Conservation (phyloP, 306 rosid species). For the Sechiopsis laciniata region DNA sequence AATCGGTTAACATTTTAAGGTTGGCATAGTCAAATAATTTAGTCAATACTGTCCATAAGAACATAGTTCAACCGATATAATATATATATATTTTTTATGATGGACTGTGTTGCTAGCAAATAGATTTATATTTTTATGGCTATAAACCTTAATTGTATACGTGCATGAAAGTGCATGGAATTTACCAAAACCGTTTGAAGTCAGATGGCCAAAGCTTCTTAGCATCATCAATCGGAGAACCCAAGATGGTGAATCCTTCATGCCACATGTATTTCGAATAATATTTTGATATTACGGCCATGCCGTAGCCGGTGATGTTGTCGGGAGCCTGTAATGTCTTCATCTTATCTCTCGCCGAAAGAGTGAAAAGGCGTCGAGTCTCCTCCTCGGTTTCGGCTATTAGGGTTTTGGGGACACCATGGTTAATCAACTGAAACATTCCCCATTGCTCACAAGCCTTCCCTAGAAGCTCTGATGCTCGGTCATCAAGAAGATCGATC, state of each 20-base stretch:
- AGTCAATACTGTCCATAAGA: too few species aligned
- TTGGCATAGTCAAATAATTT: too few species aligned
- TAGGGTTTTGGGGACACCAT: constrained; percentile 33
- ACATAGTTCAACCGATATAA: too few species aligned
- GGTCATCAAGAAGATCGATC: constrained; percentile 33
- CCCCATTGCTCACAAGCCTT: constrained; percentile 42
- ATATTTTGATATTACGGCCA: constrained; percentile 28
- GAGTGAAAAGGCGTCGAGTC: constrained; percentile 28
- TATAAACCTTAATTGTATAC: background rate
- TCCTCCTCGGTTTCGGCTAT: constrained; percentile 21
- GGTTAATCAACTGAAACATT: constrained; percentile 39
- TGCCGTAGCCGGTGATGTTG: constrained; percentile 36
- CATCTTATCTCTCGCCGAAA: constrained; percentile 36
- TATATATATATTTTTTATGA: too few species aligned
- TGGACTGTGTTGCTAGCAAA: too few species aligned
- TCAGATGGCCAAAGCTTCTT: constrained; percentile 48
- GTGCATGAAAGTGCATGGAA: background rate
- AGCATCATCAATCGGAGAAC: constrained; percentile 37
- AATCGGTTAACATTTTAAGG: too few species aligned
- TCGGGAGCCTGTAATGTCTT: constrained; percentile 27
- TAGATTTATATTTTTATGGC: too few species aligned
- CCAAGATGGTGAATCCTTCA: constrained; percentile 39
- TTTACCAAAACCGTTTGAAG: constrained; percentile 39
- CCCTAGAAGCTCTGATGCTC: constrained; percentile 26
- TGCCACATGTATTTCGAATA: constrained; percentile 39